phyloP scores from a whole-genome alignment of 805 yeast species.

The Huiozyma naganishii region DNA sequence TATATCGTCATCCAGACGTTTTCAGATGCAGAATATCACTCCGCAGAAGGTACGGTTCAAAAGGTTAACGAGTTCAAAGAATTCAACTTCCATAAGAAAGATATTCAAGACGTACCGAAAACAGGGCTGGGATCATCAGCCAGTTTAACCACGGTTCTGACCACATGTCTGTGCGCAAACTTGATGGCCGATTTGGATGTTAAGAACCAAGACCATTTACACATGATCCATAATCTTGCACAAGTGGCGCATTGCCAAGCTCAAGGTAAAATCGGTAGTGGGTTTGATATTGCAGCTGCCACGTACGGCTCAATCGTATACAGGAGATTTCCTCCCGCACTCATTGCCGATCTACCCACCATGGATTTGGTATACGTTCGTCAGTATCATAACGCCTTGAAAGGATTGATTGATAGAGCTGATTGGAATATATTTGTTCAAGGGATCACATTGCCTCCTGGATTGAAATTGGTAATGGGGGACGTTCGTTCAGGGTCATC shows the following conservation, averaged over 20 bases:
- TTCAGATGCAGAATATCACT: conserved; percentile 85
- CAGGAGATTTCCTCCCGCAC: conserved; percentile 55
- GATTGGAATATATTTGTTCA: conserved; percentile 54
- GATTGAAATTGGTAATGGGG: conserved; percentile 74
- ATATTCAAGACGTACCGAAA: conserved; percentile 69
- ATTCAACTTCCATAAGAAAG: conserved; percentile 49
- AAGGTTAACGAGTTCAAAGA: conserved; percentile 28
- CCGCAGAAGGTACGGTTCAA: conserved; percentile 42
- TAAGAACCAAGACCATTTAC: conserved; percentile 13
- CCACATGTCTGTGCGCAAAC: conserved; percentile 52
- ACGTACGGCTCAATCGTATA: conserved; percentile 82
- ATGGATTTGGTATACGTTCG: conserved; percentile 5
- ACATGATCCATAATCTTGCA: conserved; percentile 65
- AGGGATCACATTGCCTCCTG: conserved; percentile 55
- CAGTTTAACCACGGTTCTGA: conserved; percentile 73
- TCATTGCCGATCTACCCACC: conserved; percentile 32
- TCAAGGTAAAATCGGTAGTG: conserved; percentile 92
- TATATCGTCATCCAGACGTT: conserved; percentile 46
- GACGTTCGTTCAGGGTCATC: conserved; percentile 89
- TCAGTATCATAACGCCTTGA: conserved; percentile 26
- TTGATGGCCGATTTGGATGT: conserved; percentile 30
- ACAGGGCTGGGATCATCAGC: conserved; percentile 97
- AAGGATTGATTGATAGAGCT: conserved; percentile 29
- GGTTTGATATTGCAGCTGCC: conserved; percentile 95
- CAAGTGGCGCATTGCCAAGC: conserved; percentile 90